Base-by-base conservation (phyloP, 2,329 filamentous ascomycete species). In the Diaporthe capsici region DNA sequence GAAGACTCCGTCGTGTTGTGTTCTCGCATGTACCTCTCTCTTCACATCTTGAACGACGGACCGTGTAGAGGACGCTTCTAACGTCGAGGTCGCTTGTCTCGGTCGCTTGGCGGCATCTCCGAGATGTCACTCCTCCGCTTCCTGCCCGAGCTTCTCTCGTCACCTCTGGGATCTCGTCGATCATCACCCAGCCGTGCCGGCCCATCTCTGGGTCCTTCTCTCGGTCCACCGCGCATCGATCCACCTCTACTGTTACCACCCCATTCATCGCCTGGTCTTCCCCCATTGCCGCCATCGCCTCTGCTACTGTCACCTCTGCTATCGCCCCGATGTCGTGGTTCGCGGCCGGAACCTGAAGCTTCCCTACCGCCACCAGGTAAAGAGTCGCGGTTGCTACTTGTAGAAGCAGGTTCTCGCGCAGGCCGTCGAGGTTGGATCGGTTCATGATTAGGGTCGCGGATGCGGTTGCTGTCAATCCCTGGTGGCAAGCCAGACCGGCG, bases 1-100 rank as follows among this genome's bases (percentile, higher is more conserved):
- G 42, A 37, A 65, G 17, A 34, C 25, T n/a, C 47, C 25, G 37
- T 47, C 31, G 34, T 53, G 44, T 31, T 51, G 25, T 53, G 61
- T 28, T 65, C 58, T 57, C 5, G 72, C 25, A n/a, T 39, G 13
- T 55, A 17, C 28, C 61, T 20, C 28, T 25, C 44, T 47, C 55
- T 68, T 71, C 39, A 63, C 42, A 63, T 55, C 71, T 51, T 63
- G 25, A 65, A 51, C 22, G 20, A 55, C n/a, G 44, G 57, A 63
- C 58, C 49, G 28, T 72, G 15, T 28, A 34, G 22, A 15, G 25
- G 71, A 53, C 58, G 68, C 12, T 53, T 79, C 81, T 85, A 90
- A 79, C 87, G 86, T 82, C 90, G 86, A 77, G 84, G 86, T 81
- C 90, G 85, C 85, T 91, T 91, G 76, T 91, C 89, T 75, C 87